These are phyloP conservation scores for Lomentospora prolificans DNA, from an alignment of 2,329 filamentous ascomycete genomes.

Conservation along the genomic window DNA sequence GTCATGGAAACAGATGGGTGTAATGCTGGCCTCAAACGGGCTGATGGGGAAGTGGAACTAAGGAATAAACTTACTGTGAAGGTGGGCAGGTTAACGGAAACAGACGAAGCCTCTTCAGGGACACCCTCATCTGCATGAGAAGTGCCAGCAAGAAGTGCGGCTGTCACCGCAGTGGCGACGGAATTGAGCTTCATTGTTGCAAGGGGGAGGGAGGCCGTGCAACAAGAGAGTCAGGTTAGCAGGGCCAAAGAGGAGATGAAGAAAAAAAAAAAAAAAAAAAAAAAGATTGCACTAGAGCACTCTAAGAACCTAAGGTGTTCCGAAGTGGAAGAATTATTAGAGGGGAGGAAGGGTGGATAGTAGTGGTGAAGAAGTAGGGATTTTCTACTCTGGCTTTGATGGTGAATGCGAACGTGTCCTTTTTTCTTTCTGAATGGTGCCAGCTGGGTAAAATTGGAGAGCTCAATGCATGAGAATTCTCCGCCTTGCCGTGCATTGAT, in stretches of 20 bases:
- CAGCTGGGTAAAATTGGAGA: constrained; percentile 9
- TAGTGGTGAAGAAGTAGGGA: not conserved
- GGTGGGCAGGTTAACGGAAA: constrained; percentile 59
- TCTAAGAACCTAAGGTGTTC: not conserved
- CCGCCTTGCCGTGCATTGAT: constrained; percentile 1
- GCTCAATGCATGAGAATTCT: constrained; percentile 1
- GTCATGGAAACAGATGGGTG: too few species aligned
- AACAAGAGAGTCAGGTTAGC: not conserved
- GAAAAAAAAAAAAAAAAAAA: not conserved
- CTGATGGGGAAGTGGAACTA: too few species aligned
- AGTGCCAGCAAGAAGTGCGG: constrained; percentile 52
- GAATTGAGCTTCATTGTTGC: constrained; percentile 82
- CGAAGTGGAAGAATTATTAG: not conserved
- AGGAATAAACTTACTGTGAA: constrained; percentile 92
- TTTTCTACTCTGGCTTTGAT: constrained; percentile 3
- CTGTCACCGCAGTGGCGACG: constrained; percentile 65
- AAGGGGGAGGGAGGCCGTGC: too few species aligned
- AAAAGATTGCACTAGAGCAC: not conserved
- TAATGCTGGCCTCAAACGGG: too few species aligned
- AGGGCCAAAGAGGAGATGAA: constrained; percentile 21
- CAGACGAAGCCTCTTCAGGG: constrained; percentile 54
- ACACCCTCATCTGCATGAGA: constrained; percentile 23
- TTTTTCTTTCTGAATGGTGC: not conserved
- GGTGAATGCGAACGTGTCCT: constrained; percentile 9
- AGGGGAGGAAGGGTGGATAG: not conserved